Evolutionary conservation across 768 basidiomycete species (phyloP), one percentile per base, ranked within the genome.

Genomic region (Collybiopsis luxurians): DNA sequence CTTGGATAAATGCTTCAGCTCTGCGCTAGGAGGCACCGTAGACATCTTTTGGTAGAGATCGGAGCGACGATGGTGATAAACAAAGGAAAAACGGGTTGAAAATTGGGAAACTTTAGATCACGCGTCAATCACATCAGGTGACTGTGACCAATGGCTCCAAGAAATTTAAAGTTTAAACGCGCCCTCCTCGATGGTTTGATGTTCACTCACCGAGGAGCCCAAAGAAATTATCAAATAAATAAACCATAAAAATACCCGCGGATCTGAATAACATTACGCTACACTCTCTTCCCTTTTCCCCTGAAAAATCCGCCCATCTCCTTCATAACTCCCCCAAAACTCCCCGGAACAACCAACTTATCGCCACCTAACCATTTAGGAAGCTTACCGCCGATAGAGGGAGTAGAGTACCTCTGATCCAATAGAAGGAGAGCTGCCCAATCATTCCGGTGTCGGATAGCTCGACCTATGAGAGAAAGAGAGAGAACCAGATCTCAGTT

Each of bases 381-480:
- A n/a, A 99, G 75, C 70, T 97, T 97, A 53, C 69, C 73, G 39
- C 81, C 80, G 54, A 97, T 90, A 1, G 84, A 74, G 2, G 79
- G 63, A 0, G 83, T 82, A 6, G 81, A 74, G 66, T 97, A 99
- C 31, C 96, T 86, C 56, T 74, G 78, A 70, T 99, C 96, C 43
- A 99, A 73, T 15, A 99, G 82, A 51, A 98, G 77, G 47, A 99
- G 80, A 0, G 90, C 85, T 2, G 95, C 93, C 88, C 95, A 99
- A 67, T 99, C 96, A 61, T 79, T 81, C 27, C 82, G 82, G 68
- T 98, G 95, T 42, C 96, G 86, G 58, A 98, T 96, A 3, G 95
- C 95, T 48, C 96, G 86, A 30, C 95, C 95, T 97, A 55, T 1
- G 52, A 50, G 52, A 10, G 24, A 24, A 3, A 55, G 23, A 23